Conservation (phyloP, 441 rosid genomes). For the Geranium incanum region DNA sequence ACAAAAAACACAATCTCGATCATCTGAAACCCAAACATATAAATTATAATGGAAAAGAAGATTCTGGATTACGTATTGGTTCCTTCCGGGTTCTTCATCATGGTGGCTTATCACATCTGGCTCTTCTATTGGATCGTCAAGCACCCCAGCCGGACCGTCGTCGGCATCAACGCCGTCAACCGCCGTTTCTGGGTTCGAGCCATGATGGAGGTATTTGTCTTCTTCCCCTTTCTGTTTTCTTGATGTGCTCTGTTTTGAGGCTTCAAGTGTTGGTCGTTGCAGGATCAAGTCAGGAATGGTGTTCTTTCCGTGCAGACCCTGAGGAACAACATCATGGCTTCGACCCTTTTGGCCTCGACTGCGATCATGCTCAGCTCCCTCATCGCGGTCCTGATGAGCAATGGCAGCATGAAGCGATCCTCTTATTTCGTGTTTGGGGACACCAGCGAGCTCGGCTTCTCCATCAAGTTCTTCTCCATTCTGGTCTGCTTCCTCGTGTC, state of each 20-base stretch:
- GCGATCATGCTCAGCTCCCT: conserved; percentile 81
- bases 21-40: not conserved
- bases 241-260: not conserved
- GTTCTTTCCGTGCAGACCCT: conserved; percentile 81
- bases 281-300: conserved; percentile 68
- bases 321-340: conserved; percentile 94
- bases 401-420: conserved; percentile 28
- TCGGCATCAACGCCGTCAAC: conserved; percentile 70
- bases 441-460: conserved; percentile 39
- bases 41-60: conserved; percentile 31
- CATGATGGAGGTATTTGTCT: conserved; percentile 71
- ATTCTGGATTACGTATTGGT: conserved; percentile 54
- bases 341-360: conserved; percentile 80
- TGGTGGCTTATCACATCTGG: conserved; percentile 65
- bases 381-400: conserved; percentile 59
- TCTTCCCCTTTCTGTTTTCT: not conserved
- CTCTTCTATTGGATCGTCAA: conserved; percentile 49
- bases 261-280: not conserved
- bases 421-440: conserved; percentile 50
- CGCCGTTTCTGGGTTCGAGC: conserved; percentile 85
- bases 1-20: not conserved
- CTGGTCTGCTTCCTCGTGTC: conserved; percentile 69
- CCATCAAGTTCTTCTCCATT: conserved; percentile 70
- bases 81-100: conserved; percentile 49
- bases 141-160: conserved; percentile 56